Evolutionary conservation across 164 flowering plant genomes (phyloP).

Genomic region (Magnolia officinalis): DNA sequence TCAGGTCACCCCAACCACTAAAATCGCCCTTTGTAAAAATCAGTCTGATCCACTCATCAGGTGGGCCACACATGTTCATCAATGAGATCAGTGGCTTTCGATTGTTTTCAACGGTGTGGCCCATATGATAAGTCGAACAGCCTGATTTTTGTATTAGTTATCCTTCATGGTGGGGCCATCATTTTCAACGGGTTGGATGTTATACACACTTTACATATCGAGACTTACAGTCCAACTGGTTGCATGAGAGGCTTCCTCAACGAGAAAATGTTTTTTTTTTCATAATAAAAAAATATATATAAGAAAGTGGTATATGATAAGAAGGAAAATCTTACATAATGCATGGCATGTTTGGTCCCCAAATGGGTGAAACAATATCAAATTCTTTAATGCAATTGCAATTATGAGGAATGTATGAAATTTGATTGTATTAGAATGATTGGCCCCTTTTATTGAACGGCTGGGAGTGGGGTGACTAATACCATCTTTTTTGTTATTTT

Average conservation of each 20-base stretch:
- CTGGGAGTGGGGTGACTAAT: constrained; percentile 4
- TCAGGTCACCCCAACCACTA: background rate
- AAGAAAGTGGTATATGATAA: background rate
- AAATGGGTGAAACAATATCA: constrained; percentile 5
- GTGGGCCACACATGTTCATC: too few species aligned
- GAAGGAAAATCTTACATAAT: too few species aligned
- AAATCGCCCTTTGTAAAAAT: background rate
- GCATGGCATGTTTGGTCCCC: constrained; percentile 3
- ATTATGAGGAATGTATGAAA: constrained; percentile 9
- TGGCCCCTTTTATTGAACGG: constrained; percentile 16
- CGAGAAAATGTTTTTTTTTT: background rate
- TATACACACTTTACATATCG: background rate
- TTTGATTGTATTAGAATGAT: constrained; percentile 12
- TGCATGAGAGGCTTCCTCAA: background rate
- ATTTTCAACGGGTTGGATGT: background rate
- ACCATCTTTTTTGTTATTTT: background rate
- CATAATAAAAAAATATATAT: too few species aligned
- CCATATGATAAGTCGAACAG: too few species aligned
- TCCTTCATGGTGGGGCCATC: background rate
- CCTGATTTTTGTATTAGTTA: too few species aligned
- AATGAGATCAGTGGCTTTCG: too few species aligned
- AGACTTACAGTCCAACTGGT: too few species aligned
- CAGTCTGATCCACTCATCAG: background rate
- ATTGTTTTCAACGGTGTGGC: too few species aligned
- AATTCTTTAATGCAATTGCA: background rate